These are phyloP conservation scores for Ceratocystis alfenasii DNA, from an alignment of 2,329 filamentous ascomycete genomes.

Conservation along the genomic window DNA sequence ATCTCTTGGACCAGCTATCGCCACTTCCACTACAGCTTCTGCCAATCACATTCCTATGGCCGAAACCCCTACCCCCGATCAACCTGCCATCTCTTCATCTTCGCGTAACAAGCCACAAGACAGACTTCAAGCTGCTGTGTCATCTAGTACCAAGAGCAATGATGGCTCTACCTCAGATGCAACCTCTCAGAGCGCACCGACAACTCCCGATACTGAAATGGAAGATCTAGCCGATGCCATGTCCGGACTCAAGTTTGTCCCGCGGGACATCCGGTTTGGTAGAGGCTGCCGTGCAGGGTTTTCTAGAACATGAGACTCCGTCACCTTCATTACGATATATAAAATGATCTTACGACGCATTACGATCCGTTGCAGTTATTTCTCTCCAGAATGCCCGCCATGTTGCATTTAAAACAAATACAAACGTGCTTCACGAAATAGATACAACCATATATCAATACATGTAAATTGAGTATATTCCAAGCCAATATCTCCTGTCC, in stretches of 20 bases:
- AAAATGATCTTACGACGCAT: not conserved
- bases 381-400: not conserved
- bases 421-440: not conserved
- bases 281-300: conserved; percentile 45
- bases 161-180: not conserved
- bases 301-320: conserved; percentile 33
- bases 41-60: conserved; percentile 27
- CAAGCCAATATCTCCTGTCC: conserved; percentile 8
- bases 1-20: conserved; percentile 28
- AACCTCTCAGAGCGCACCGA: not conserved
- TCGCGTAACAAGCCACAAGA: conserved; percentile 9
- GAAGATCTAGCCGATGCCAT: conserved; percentile 54
- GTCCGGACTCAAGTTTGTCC: conserved; percentile 61
- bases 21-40: conserved; percentile 23
- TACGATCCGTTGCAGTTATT: not conserved
- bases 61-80: conserved; percentile 22
- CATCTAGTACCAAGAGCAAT: not conserved
- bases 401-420: not conserved
- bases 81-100: not conserved
- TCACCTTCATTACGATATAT: not conserved
- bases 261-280: conserved; percentile 54
- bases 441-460: conserved; percentile 5
- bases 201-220: conserved; percentile 41
- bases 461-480: not conserved
- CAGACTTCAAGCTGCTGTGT: not conserved